Base-by-base conservation (phyloP, 2,329 filamentous ascomycete genomes). In the Stachybotrys echinatus region DNA sequence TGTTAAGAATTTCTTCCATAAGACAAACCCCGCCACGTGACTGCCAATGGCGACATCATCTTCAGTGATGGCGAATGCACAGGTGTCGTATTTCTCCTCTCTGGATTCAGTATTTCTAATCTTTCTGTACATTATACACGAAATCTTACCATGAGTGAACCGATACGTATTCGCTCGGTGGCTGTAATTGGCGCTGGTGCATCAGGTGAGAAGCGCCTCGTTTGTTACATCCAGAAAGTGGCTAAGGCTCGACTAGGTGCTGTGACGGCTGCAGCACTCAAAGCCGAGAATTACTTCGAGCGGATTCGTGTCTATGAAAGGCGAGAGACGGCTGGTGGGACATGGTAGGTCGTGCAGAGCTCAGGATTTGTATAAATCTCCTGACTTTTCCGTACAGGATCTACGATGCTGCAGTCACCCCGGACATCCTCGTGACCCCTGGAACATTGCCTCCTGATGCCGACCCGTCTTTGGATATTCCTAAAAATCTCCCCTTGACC, bases 401-500 rank as follows among this genome's bases (percentile, higher is more conserved):
- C 48, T 77, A 77, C 51, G 77, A 81, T 54, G 55, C 70, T 1
- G 67, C 69, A 8, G 71, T 74, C 3, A 61, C 63, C 7, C 57
- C 61, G 1, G 50, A 56, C 12, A 60, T 68, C 6, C 57, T 64
- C 2, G 55, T 74, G 12, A 54, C 64, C 0, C 76, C 74, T 22
- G 79, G 75, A 21, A 60, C 56, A 3, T 53, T 76, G 3, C 76
- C 75, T 2, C 61, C 66, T 23, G 69, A 74, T 6, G 54, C 71
- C 8, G 78, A 81, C 52, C 70, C 65, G 20, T 73, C 74, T 0
- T 45, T 80, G n/a, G 46, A 59, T 1, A 66, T 77, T 6, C 77
- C 77, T 1, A 45, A 56, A 1, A 56, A 55, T n/a, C 61, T 80
- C 0, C 76, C 76, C 0, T 54, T 54, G 17, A 63, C 64, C 5